Evolutionary conservation across 306 rosid genomes (phyloP).

Genomic region (Cucumis melo): DNA sequence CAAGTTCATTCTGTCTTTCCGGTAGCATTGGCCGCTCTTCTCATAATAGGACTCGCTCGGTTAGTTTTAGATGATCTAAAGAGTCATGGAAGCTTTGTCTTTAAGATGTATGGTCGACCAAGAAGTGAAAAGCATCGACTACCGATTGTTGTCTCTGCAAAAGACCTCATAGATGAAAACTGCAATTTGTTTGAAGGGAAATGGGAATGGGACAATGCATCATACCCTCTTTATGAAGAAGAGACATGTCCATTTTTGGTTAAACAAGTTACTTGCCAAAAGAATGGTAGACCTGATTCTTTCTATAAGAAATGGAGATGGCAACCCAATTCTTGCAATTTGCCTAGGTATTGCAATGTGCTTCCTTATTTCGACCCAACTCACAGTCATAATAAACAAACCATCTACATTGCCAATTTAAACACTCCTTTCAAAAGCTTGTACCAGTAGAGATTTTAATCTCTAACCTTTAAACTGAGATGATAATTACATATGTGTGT

Average conservation of each 20-base stretch:
- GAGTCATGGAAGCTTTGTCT: constrained; percentile 31
- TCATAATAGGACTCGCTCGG: constrained; percentile 42
- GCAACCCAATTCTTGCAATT: constrained; percentile 69
- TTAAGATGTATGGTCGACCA: constrained; percentile 19
- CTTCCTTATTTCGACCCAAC: not conserved
- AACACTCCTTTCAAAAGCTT: not conserved
- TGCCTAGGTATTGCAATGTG: constrained; percentile 41
- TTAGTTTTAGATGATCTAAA: constrained; percentile 44
- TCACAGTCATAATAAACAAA: not conserved
- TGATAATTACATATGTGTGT: too few relatives aligned
- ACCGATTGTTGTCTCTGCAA: constrained; percentile 28
- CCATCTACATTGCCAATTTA: not conserved
- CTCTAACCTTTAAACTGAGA: too few relatives aligned
- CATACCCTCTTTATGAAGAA: constrained; percentile 61
- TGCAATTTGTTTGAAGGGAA: constrained; percentile 71
- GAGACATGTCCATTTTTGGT: constrained; percentile 74
- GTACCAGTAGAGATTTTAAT: too few relatives aligned
- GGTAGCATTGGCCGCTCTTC: constrained; percentile 42
- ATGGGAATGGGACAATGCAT: constrained; percentile 83
- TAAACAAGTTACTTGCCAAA: constrained; percentile 70
- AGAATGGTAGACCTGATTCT: constrained; percentile 85
- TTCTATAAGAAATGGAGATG: constrained; percentile 80
- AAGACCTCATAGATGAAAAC: constrained; percentile 38
- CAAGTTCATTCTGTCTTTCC: constrained; percentile 42
- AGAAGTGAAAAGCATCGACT: constrained; percentile 17